These are phyloP conservation scores for Arachnopeziza araneosa DNA, from an alignment of 2,329 filamentous ascomycete species.

Conservation along the genomic window DNA sequence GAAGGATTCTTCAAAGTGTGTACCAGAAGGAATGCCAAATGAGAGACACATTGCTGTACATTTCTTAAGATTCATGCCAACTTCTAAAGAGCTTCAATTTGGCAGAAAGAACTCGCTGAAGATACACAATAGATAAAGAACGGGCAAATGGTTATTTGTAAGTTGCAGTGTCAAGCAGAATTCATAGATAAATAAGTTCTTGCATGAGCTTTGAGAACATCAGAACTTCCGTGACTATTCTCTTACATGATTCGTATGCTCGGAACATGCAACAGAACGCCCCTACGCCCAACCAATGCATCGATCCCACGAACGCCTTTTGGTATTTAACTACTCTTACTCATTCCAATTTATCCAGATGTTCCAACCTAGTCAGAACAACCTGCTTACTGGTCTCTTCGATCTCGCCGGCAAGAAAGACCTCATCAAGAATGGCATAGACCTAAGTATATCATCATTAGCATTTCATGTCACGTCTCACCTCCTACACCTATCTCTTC, in stretches of 20 bases:
- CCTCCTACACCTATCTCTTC: background rate
- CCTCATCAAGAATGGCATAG: constrained; percentile 97
- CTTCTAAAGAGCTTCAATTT: background rate
- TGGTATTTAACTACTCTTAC: background rate
- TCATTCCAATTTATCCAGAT: constrained; percentile 91
- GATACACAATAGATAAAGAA: background rate
- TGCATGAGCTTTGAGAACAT: background rate
- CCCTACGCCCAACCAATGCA: constrained; percentile 9
- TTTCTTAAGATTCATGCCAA: background rate
- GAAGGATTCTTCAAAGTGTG: background rate
- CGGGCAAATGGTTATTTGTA: background rate
- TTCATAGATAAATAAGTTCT: background rate
- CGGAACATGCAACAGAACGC: background rate
- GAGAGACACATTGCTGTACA: background rate
- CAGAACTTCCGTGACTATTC: background rate
- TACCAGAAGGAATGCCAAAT: background rate
- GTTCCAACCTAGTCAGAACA: constrained; percentile 86
- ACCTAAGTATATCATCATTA: constrained; percentile 47
- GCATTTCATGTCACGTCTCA: constrained; percentile 1
- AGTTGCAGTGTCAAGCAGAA: background rate
- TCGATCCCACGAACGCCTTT: background rate
- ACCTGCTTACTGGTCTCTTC: constrained; percentile 99
- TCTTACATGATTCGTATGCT: background rate
- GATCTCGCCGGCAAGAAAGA: constrained; percentile 95
- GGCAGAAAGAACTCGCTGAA: background rate